Conservation (phyloP, 805 yeast genomes). For the Candida krabiensis region DNA sequence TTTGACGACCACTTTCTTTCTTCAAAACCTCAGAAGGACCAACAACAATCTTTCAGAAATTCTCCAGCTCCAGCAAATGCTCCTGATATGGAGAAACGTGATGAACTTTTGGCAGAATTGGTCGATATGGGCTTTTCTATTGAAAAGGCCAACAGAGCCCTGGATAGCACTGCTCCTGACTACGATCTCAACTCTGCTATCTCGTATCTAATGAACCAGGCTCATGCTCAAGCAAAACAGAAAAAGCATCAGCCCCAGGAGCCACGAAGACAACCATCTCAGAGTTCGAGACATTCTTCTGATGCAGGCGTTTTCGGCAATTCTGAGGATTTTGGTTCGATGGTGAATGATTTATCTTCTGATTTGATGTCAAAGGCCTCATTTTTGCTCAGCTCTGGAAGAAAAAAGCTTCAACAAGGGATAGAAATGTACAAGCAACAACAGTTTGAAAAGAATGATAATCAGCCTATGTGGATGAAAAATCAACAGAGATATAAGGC, state of each 20-base stretch:
- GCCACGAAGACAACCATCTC: not conserved
- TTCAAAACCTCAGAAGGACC: not conserved
- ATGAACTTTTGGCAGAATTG: constrained; percentile 61
- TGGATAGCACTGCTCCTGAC: constrained; percentile 51
- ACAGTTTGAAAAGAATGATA: constrained; percentile 29
- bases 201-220: constrained; percentile 59
- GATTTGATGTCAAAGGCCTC: constrained; percentile 63
- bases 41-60: not conserved
- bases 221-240: constrained; percentile 39
- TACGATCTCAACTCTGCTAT: constrained; percentile 65
- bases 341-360: constrained; percentile 53
- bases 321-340: constrained; percentile 36
- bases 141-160: constrained; percentile 59
- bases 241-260: constrained; percentile 3
- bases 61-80: not conserved
- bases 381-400: constrained; percentile 55
- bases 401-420: constrained; percentile 60
- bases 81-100: constrained; percentile 29
- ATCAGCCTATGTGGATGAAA: constrained; percentile 75
- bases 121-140: constrained; percentile 78
- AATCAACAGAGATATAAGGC: constrained; percentile 50
- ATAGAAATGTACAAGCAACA: constrained; percentile 54
- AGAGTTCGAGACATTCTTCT: not conserved
- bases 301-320: not conserved
- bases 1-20: not conserved